These are phyloP conservation scores for Blastocladiella emersonii DNA, from an alignment of 371 early-diverging fungal species.

Conservation along the genomic window DNA sequence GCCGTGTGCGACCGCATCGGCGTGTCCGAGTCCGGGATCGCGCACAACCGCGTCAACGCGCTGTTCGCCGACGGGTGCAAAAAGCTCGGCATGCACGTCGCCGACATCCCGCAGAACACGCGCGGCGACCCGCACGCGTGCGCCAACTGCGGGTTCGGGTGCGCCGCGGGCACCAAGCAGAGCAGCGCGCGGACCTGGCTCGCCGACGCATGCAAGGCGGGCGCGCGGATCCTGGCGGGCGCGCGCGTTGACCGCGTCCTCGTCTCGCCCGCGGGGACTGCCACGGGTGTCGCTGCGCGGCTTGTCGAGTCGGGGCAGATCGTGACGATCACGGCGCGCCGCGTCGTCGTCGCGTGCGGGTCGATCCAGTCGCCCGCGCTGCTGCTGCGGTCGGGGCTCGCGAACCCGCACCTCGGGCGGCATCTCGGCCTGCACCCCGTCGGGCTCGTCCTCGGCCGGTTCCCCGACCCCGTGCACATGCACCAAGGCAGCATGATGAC, in stretches of 20 bases:
- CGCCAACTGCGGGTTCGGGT: conserved; percentile 52
- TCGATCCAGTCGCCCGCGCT: conserved; percentile 52
- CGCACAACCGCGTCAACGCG: conserved; percentile 45
- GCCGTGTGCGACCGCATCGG: conserved; percentile 37
- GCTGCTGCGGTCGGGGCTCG: conserved; percentile 45
- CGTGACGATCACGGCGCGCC: conserved; percentile 33
- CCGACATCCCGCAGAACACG: conserved; percentile 52
- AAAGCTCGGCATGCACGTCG: conserved; percentile 41
- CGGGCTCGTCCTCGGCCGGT: conserved; percentile 39
- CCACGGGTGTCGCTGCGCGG: not conserved
- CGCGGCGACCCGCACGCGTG: conserved; percentile 42
- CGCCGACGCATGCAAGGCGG: conserved; percentile 42
- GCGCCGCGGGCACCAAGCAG: conserved; percentile 35
- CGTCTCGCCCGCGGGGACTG: too few relatives aligned
- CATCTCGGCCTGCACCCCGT: conserved; percentile 52
- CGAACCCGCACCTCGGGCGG: conserved; percentile 55
- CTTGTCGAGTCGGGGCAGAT: too few relatives aligned
- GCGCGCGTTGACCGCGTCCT: conserved; percentile 8
- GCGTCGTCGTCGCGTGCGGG: conserved; percentile 50
- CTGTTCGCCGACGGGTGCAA: conserved; percentile 49
- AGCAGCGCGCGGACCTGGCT: conserved; percentile 50
- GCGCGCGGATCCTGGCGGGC: conserved; percentile 38
- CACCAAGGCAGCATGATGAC: conserved; percentile 70
- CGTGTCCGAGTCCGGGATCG: conserved; percentile 30
- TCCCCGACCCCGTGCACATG: conserved; percentile 20